Evolutionary conservation across 768 basidiomycete species (phyloP), one percentile per base, ranked within the genome.

Genomic region (Guyanaporus albipodus): DNA sequence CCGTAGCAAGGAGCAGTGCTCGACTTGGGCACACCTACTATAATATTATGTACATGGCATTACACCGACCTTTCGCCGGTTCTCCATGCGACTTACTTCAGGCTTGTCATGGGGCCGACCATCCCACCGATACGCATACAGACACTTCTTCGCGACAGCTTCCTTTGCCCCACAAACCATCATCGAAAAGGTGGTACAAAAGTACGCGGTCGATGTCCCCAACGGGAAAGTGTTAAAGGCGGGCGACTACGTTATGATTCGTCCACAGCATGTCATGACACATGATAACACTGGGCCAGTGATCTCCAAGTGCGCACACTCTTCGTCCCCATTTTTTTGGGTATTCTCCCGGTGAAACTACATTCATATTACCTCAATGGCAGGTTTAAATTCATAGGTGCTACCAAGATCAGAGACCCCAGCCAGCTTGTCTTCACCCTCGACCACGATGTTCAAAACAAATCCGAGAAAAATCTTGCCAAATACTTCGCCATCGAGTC

Each of bases 241-340:
- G 29, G 96, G 95, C 12, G 96, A 99, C 83, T 98, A 98, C 82
- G 93, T 98, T 31, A 99, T 97, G 94, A 96, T 99, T 70, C 82
- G 83, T 33, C 96, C 96, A 19, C 86, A 97, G 64, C 92, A 98
- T 78, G 93, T 97, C 57, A 94, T 94, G 91, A 94, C 91, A 9
- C 92, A 94, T 55, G 96, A 99, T 61, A 98, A 98, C 64, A 99
- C 96, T 11, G 96, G 93, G 0, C 95, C 96, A 7, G 94, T 99
- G 53, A 95, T 99, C 50, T 85, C 88, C 63, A 99, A 98, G 93
- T 93, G 62, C 61, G 86, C 32, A 35, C 46, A 3, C 37, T 43
- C 17, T 52, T 31, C 35, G 32, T 18, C 17, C 37, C 34, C 37
- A 39, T 39, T 26, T 6, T 3, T n/a, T n/a, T n/a, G n/a, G n/a